A percentile compares a stretch with the other conserved stretches of the same genome.
Conservation (phyloP, 208 protist genomes). For the Acanthamoeba healyi region DNA sequence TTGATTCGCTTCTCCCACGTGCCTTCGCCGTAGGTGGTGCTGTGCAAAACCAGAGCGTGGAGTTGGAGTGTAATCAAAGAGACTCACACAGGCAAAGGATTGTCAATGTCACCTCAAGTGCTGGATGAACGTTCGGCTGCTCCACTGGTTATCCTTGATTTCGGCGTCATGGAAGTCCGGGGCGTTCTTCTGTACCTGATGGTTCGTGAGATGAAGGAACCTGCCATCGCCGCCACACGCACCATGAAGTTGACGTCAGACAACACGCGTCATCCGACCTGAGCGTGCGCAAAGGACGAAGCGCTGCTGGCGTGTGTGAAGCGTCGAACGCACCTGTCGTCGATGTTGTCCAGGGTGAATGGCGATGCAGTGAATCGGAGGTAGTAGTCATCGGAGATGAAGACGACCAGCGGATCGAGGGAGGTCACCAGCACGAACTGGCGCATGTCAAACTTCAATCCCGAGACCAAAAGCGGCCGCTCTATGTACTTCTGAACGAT, state of each 20-base stretch:
- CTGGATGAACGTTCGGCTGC: conserved; percentile 60
- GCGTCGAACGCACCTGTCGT: neutral
- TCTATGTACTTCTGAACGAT: conserved; percentile 68
- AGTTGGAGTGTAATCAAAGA: too few species aligned
- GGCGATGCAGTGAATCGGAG: conserved; percentile 75
- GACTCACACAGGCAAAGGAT: too few species aligned
- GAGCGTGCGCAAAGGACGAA: too few species aligned
- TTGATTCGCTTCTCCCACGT: conserved; percentile 38
- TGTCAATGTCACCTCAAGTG: neutral
- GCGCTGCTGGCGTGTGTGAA: neutral
- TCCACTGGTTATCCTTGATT: conserved; percentile 77
- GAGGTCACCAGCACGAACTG: conserved; percentile 81
- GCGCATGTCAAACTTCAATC: conserved; percentile 83
- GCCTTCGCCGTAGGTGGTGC: neutral
- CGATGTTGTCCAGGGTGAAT: neutral
- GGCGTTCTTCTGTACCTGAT: conserved; percentile 82
- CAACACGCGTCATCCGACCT: too few species aligned
- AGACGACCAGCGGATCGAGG: conserved; percentile 76
- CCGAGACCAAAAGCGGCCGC: conserved; percentile 53
- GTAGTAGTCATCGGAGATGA: conserved; percentile 73
- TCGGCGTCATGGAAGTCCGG: neutral
- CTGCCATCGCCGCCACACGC: neutral
- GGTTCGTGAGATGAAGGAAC: conserved; percentile 82
- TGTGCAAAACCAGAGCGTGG: neutral
- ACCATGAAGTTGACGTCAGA: too few species aligned